Conservation (phyloP, 73 alveolate species). For the Stentor coeruleus region DNA sequence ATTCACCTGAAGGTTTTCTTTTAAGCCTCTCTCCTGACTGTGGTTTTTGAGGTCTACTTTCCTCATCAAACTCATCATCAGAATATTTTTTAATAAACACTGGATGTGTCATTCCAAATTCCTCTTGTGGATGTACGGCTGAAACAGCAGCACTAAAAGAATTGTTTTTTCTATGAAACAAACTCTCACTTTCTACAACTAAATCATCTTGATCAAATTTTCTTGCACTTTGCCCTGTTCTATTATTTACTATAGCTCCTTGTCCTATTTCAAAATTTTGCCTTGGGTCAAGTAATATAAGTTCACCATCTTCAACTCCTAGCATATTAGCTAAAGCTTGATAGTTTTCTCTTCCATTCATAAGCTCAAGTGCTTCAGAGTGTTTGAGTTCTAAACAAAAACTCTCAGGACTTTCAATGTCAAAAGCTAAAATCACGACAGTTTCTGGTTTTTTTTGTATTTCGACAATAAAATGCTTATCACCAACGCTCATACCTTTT, state of each 20-base stretch:
- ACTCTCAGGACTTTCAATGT: not conserved
- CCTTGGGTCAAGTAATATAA: not conserved
- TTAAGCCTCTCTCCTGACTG: not conserved
- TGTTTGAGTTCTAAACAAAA: not conserved
- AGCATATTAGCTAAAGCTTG: not conserved
- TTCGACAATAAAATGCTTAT: not conserved
- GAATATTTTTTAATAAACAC: not conserved
- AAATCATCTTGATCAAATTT: not conserved
- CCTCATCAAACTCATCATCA: not conserved
- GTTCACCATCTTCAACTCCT: not conserved
- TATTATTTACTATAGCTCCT: not conserved
- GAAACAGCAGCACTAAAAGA: not conserved
- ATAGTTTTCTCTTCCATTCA: not conserved
- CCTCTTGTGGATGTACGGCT: not conserved
- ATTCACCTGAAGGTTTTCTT: not conserved
- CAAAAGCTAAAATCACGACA: not conserved
- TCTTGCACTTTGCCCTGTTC: not conserved
- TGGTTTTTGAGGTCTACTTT: not conserved
- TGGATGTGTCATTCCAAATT: not conserved
- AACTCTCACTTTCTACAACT: not conserved
- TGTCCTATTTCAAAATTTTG: not conserved
- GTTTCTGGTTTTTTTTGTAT: not conserved
- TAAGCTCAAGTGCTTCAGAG: not conserved
- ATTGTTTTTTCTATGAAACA: not conserved
- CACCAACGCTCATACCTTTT: not conserved